A percentile compares a stretch with the other conserved stretches of the same genome.
These are phyloP conservation scores for Suillus tomentosus DNA, from an alignment of 768 basidiomycete species.

Conservation along the genomic window DNA sequence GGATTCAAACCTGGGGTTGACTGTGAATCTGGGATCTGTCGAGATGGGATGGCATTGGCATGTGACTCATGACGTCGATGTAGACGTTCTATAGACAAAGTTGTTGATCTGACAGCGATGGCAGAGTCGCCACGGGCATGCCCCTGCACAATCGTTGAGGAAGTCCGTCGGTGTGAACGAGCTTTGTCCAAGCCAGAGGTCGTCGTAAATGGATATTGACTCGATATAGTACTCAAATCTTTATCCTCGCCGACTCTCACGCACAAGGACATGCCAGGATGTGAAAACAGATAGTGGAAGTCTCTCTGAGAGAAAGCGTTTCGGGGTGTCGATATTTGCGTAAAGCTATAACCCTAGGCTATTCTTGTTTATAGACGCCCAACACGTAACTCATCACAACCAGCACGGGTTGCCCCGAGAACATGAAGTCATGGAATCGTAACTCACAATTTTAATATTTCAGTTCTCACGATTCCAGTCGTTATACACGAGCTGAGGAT, in stretches of 20 bases:
- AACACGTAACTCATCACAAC: not conserved
- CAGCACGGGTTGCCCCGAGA: not conserved
- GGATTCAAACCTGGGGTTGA: not conserved
- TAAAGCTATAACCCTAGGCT: not conserved
- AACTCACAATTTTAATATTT: too few species aligned
- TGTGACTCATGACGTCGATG: not conserved
- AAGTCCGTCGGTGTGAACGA: not conserved
- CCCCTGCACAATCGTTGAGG: not conserved
- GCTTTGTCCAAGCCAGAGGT: too few species aligned
- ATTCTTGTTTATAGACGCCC: not conserved
- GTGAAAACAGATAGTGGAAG: not conserved
- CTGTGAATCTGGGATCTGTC: conserved; percentile 2
- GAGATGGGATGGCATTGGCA: not conserved
- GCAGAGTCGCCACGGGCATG: not conserved
- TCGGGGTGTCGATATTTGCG: not conserved
- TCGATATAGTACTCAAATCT: too few species aligned
- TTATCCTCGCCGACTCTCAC: not conserved
- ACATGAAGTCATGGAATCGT: too few species aligned
- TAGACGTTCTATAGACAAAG: not conserved
- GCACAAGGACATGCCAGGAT: not conserved
- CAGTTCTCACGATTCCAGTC: too few species aligned
- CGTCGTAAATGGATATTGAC: not conserved
- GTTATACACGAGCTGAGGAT: too few species aligned
- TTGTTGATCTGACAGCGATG: not conserved
- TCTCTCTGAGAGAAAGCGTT: not conserved